A percentile compares a stretch with the other conserved stretches of the same genome.
phyloP scores from a whole-genome alignment of 1,139 yeast species.

The Meyerozyma carpophila region DNA sequence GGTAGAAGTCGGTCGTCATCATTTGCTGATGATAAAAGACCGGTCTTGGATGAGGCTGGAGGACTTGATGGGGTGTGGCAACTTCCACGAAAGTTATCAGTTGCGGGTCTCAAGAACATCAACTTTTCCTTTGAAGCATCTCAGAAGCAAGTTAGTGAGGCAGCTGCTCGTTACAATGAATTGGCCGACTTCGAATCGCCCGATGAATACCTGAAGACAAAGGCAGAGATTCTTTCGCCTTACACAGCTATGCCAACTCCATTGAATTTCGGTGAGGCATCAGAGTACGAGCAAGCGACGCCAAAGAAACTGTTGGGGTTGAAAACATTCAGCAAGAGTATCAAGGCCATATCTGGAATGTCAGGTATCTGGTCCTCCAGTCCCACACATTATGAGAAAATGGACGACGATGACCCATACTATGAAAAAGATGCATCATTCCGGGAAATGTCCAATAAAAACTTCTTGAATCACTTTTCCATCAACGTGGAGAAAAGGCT shows the following conservation, averaged over 20 bases:
- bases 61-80: neutral
- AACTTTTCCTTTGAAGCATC: slow-evolving; percentile 1
- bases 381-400: slow-evolving; percentile 51
- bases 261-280: neutral
- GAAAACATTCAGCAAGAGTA: slow-evolving; percentile 4
- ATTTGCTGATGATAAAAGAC: neutral
- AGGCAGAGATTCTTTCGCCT: neutral
- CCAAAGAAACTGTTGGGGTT: slow-evolving; percentile 1
- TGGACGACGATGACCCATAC: slow-evolving; percentile 41
- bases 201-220: neutral
- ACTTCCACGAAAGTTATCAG: neutral
- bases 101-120: neutral
- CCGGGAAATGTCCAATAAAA: slow-evolving; percentile 39
- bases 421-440: slow-evolving; percentile 39
- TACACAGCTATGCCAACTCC: neutral
- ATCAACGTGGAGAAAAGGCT: slow-evolving; percentile 47
- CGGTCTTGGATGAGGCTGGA: neutral
- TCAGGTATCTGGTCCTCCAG: slow-evolving; percentile 53
- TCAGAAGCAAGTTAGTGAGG: neutral
- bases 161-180: neutral
- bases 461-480: slow-evolving; percentile 66
- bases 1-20: neutral
- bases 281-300: neutral
- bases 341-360: slow-evolving; percentile 7
- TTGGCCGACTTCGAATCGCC: neutral